These are phyloP conservation scores for Ceratocystis papillata DNA, from an alignment of 2,329 filamentous ascomycete species.

Conservation along the genomic window DNA sequence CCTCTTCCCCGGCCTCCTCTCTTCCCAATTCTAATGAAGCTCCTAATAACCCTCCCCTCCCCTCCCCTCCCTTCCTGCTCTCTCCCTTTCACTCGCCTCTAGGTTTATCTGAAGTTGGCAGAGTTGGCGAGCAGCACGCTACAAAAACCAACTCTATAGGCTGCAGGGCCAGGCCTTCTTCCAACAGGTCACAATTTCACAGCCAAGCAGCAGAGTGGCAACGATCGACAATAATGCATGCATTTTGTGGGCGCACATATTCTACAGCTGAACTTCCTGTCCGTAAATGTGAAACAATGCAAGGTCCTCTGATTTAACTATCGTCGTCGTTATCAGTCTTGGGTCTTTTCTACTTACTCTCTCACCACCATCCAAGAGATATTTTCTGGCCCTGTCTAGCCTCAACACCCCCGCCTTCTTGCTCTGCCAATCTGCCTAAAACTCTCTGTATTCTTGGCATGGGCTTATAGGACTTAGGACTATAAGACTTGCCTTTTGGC, in stretches of 20 bases:
- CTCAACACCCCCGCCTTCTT: background rate
- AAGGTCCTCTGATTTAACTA: slow-evolving; percentile 5
- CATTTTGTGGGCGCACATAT: background rate
- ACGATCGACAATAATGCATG: slow-evolving; percentile 12
- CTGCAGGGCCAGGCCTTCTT: slow-evolving; percentile 7
- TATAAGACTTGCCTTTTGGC: background rate
- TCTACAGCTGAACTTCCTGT: slow-evolving; percentile 6
- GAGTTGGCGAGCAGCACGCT: slow-evolving; percentile 5
- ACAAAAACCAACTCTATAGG: background rate
- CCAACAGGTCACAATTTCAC: slow-evolving; percentile 3
- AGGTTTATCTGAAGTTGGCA: background rate
- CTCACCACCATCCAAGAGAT: background rate
- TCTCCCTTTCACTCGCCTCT: background rate
- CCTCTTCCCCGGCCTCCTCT: background rate
- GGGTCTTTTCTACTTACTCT: background rate
- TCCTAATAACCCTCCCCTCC: background rate
- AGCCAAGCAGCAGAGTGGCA: background rate
- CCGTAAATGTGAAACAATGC: slow-evolving; percentile 7
- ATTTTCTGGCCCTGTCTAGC: background rate
- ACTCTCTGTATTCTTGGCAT: background rate
- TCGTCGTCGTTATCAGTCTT: background rate
- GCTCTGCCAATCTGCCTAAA: background rate
- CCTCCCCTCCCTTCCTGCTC: background rate
- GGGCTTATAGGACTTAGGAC: background rate
- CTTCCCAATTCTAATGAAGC: background rate